Base-by-base conservation (phyloP, 768 basidiomycete genomes). In the Auriscalpium vulgare region DNA sequence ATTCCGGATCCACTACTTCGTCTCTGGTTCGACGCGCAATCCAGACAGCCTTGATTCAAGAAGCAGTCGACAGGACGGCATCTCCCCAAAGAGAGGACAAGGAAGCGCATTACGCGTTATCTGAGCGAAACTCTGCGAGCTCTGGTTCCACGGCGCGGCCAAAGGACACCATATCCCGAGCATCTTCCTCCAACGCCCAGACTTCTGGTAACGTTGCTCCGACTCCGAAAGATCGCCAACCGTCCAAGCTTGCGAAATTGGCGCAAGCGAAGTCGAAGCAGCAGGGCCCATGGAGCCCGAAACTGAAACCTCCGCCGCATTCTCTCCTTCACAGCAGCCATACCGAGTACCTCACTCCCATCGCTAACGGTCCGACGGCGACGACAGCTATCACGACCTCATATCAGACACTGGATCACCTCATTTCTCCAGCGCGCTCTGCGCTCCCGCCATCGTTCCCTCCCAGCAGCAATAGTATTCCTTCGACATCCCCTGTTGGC, bases 311-410 rank as follows among this genome's bases (percentile, higher is more conserved):
- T 34, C 60, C 70, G 17, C 56, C 54, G 9, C 55, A 62, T 4
- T 53, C 69, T 2, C 63, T 70, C 8, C 68, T 80, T 54, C 77
- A 76, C n/a, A 71, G 68, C 47, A 60, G 78, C 48, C 80, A 69
- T 50, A 90, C 88, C 7, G 83, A 89, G 65, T 87, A 84, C 65
- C 70, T 89, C 10, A 85, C 80, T 14, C 88, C 89, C 2, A 88
- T 86, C 47, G 86, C 85, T n/a, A 91, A 91, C 64, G 87, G 88
- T 0, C 72, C 85, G 3, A 83, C 87, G n/a, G 88, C 82, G 11
- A 91, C 88, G 0, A 89, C 88, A 14, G 88, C 88, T 2, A 91
- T 91, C 64, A 91, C 88, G 0, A 90, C 88, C 2, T 83, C 85
- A 0, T 89, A 88, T 59, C 88, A 89, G 57, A 81, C 84, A 8